A percentile compares a stretch with the other conserved stretches of the same genome.
Conservation (phyloP, 495 filamentous ascomycete species). For the Extremus antarcticus region DNA sequence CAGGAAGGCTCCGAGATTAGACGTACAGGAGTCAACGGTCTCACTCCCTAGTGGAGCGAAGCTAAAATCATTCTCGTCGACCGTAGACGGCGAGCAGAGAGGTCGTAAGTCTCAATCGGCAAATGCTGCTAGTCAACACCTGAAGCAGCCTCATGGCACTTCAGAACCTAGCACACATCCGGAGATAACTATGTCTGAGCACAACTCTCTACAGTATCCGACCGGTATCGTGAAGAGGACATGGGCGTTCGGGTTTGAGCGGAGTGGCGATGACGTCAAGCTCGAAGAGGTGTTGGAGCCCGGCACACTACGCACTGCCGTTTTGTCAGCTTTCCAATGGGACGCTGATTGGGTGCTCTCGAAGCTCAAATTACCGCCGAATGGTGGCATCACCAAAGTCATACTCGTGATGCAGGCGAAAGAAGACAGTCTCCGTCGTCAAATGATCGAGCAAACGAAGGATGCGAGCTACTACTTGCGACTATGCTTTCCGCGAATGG, state of each 20-base stretch:
- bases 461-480: conserved; percentile 43
- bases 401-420: conserved; percentile 61
- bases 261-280: conserved; percentile 61
- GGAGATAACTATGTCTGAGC: too few relatives aligned
- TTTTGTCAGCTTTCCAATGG: conserved; percentile 82
- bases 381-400: conserved; percentile 40
- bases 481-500: conserved; percentile 73
- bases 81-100: conserved; percentile 9
- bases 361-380: conserved; percentile 41
- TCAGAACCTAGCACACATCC: too few relatives aligned
- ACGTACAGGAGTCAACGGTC: conserved; percentile 14
- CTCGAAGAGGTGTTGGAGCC: conserved; percentile 82
- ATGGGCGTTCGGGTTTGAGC: conserved; percentile 46
- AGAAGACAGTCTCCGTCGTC: conserved; percentile 24
- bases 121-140: conserved; percentile 8
- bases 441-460: conserved; percentile 35
- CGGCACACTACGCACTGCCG: conserved; percentile 56
- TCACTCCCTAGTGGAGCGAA: conserved; percentile 7
- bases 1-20: conserved; percentile 12
- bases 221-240: conserved; percentile 74
- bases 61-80: conserved; percentile 12
- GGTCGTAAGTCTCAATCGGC: conserved; percentile 10
- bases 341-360: conserved; percentile 61
- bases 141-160: conserved; percentile 1
- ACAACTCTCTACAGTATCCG: conserved; percentile 49